Percentiles rank a stretch among this genome's conserved stretches.
phyloP scores from a whole-genome alignment of 164 flowering plant genomes.

The Vitis rotundifolia region DNA sequence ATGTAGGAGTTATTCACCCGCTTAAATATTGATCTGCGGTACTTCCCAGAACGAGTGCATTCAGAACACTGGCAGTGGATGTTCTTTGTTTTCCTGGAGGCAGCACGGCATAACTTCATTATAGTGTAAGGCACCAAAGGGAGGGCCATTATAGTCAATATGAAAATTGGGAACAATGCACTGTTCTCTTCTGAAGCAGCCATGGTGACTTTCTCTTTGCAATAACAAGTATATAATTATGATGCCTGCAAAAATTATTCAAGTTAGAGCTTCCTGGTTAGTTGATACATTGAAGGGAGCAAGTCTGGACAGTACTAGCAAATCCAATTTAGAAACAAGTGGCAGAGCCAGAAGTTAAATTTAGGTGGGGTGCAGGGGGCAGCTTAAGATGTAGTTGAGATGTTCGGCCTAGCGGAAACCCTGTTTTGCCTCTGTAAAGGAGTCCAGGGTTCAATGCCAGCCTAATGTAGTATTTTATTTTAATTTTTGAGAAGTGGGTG shows the following conservation, averaged over 20 bases:
- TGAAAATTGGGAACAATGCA: constrained; percentile 85
- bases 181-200: constrained; percentile 86
- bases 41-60: constrained; percentile 81
- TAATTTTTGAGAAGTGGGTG: too few relatives aligned
- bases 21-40: constrained; percentile 72
- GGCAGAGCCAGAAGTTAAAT: too few relatives aligned
- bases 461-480: too few relatives aligned
- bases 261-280: too few relatives aligned
- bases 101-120: constrained; percentile 65
- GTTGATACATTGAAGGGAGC: too few relatives aligned
- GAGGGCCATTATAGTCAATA: constrained; percentile 91
- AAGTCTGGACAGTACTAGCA: too few relatives aligned
- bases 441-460: too few relatives aligned
- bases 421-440: too few relatives aligned
- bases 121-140: constrained; percentile 93
- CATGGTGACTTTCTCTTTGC: constrained; percentile 36
- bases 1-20: constrained; percentile 39
- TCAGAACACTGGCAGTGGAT: constrained; percentile 78
- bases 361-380: too few relatives aligned
- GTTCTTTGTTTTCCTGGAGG: constrained; percentile 61
- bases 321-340: too few relatives aligned
- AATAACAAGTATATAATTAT: background rate
- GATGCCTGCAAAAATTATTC: constrained; percentile 1
- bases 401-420: too few relatives aligned
- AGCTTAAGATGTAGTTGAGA: too few relatives aligned